Evolutionary conservation across 108 stramenopile genomes (phyloP).

Genomic region (Pseudonitzschia delicatissima): DNA sequence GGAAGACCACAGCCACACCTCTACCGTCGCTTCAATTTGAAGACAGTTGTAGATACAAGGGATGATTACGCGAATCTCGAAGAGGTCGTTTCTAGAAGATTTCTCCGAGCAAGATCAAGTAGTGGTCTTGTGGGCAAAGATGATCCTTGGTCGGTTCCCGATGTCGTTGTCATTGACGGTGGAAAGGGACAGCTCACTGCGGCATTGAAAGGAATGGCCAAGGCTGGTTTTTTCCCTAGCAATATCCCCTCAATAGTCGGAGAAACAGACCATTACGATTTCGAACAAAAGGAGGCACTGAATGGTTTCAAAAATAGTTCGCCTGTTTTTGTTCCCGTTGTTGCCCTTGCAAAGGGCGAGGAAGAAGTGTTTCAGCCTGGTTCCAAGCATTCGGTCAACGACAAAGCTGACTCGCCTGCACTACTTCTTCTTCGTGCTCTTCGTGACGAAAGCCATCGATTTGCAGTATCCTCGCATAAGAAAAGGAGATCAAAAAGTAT

Average conservation of each 20-base stretch:
- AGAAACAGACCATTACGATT: background rate
- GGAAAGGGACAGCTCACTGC: conserved; percentile 72
- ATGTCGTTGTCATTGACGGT: conserved; percentile 76
- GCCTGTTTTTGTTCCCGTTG: conserved; percentile 31
- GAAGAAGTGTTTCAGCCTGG: conserved; percentile 45
- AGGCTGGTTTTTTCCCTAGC: conserved; percentile 30
- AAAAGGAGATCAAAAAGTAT: background rate
- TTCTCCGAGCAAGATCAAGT: conserved; percentile 21
- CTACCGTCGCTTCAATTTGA: conserved; percentile 66
- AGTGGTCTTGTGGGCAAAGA: conserved; percentile 22
- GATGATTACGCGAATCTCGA: conserved; percentile 72
- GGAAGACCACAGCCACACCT: conserved; percentile 47
- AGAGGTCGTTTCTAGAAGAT: conserved; percentile 66
- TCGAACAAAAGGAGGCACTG: background rate
- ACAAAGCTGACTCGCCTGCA: conserved; percentile 43
- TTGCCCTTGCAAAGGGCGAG: conserved; percentile 50
- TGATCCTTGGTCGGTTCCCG: conserved; percentile 62
- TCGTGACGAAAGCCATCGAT: conserved; percentile 71
- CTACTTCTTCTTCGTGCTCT: conserved; percentile 54
- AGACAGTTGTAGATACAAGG: conserved; percentile 43
- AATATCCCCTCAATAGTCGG: background rate
- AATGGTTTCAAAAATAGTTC: background rate
- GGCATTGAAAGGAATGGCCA: conserved; percentile 62
- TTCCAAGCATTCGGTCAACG: conserved; percentile 36
- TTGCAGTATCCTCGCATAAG: conserved; percentile 38